Evolutionary conservation across 129 eudicot genomes (phyloP), one percentile per base, ranked within the genome.

Genomic region (Pseudognaphalium luteoalbum): DNA sequence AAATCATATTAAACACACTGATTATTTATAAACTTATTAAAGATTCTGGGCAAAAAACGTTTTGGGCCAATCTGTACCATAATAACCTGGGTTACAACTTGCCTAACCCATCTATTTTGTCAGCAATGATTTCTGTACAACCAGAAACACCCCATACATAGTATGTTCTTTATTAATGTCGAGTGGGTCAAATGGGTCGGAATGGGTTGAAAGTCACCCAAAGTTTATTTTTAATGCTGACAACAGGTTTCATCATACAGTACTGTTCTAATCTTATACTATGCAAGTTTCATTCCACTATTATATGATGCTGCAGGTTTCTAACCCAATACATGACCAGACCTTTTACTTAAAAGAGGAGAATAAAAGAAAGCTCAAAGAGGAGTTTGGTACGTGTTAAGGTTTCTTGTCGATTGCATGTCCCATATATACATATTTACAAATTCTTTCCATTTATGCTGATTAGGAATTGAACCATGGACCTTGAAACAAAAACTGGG

Each of bases 241-340:
- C 28, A 25, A 1, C 28, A 25, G 28, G 28, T 25, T 25, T 25
- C 28, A 25, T 25, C 28, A 25, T 25, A 25, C 28, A 25, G 28
- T 25, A 25, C 28, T 25, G 28, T 25, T 25, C 28, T 25, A 25
- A n/a, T 52, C 4, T 52, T 52, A 52, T 52, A 52, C 59, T n/a
- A 52, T 15, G 59, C 59, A 14, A 52, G 59, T 52, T 52, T 52
- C 59, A 16, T 52, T 52, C 59, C 17, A 52, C 16, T 5, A 52
- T 52, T 52, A 39, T 68, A 57, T 68, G 34, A 68, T 42, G 56
- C 59, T 68, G 57, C 72, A 68, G 72, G 91, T 81, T 77, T 66
- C 79, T 54, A 81, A 81, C 35, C 91, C 91, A 22, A 81, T 83
- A 58, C 90, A 86, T 75, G 90, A 86, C 63, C 85, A 83, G 35